Conservation (phyloP, 2,329 filamentous ascomycete genomes). For the Calonectria pauciramosa region DNA sequence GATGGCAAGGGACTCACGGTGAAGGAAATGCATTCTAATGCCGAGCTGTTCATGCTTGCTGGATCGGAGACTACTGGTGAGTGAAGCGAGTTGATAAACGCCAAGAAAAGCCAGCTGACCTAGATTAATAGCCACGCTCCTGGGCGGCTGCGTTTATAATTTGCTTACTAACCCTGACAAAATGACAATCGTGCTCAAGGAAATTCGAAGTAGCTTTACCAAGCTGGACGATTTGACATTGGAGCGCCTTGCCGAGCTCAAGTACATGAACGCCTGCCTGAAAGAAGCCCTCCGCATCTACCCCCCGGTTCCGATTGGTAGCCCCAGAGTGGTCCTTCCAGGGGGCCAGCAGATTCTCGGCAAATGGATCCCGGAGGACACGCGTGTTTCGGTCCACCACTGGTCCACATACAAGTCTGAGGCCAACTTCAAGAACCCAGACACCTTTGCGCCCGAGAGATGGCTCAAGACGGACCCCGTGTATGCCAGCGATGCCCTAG, state of each 20-base stretch:
- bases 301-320: constrained; percentile 4
- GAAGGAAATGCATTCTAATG: constrained; percentile 15
- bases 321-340: not conserved
- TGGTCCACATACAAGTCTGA: constrained; percentile 1
- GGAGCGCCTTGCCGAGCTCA: constrained; percentile 6
- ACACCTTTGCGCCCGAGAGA: not conserved
- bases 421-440: not conserved
- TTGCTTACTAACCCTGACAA: not conserved
- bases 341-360: not conserved
- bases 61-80: constrained; percentile 5
- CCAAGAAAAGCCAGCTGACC: not conserved
- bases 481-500: not conserved
- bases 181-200: not conserved
- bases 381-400: not conserved
- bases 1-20: constrained; percentile 9
- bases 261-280: constrained; percentile 16
- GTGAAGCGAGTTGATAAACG: not conserved
- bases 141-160: not conserved
- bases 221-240: not conserved
- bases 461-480: not conserved
- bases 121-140: not conserved
- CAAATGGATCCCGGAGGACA: not conserved
- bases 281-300: constrained; percentile 12
- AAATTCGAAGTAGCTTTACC: not conserved
- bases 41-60: constrained; percentile 16